Percentiles rank a stretch among this genome's conserved stretches.
Conservation (phyloP, 2,329 filamentous ascomycete genomes). For the Ambrosiella beaveri region DNA sequence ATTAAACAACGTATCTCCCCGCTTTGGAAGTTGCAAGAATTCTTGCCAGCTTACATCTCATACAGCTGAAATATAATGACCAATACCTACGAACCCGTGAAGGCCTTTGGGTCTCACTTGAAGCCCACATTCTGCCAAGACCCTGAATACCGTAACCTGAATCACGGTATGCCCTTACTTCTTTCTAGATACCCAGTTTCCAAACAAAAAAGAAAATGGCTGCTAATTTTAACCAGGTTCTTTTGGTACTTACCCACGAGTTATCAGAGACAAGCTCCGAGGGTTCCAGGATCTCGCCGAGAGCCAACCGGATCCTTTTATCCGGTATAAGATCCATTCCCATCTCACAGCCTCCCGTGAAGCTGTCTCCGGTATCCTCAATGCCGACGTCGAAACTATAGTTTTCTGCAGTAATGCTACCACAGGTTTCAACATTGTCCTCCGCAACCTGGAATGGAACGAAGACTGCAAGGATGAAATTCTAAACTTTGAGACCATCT, state of each 20-base stretch:
- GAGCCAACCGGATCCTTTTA: slow-evolving; percentile 54
- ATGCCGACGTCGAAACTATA: slow-evolving; percentile 45
- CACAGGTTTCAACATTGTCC: slow-evolving; percentile 56
- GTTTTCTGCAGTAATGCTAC: slow-evolving; percentile 76
- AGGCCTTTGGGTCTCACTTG: slow-evolving; percentile 7
- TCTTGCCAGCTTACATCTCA: not conserved
- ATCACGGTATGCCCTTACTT: slow-evolving; percentile 43
- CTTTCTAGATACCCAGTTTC: not conserved
- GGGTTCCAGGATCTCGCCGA: slow-evolving; percentile 52
- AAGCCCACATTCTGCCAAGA: slow-evolving; percentile 6
- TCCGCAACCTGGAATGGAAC: slow-evolving; percentile 56
- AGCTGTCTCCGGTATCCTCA: slow-evolving; percentile 48
- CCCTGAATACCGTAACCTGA: slow-evolving; percentile 49
- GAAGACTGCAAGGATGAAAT: slow-evolving; percentile 60
- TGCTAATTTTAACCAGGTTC: slow-evolving; percentile 36
- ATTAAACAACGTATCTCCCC: not conserved
- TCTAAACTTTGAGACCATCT: slow-evolving; percentile 62
- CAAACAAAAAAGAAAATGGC: not conserved
- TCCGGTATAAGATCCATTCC: slow-evolving; percentile 47
- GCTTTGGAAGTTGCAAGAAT: not conserved
- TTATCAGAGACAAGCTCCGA: slow-evolving; percentile 41
- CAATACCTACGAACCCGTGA: slow-evolving; percentile 2
- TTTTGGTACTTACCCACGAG: slow-evolving; percentile 56
- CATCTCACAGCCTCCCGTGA: slow-evolving; percentile 47
- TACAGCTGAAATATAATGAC: not conserved